Conservation (phyloP, 1,284 basidiomycete species). For the Ganoderma boninense region DNA sequence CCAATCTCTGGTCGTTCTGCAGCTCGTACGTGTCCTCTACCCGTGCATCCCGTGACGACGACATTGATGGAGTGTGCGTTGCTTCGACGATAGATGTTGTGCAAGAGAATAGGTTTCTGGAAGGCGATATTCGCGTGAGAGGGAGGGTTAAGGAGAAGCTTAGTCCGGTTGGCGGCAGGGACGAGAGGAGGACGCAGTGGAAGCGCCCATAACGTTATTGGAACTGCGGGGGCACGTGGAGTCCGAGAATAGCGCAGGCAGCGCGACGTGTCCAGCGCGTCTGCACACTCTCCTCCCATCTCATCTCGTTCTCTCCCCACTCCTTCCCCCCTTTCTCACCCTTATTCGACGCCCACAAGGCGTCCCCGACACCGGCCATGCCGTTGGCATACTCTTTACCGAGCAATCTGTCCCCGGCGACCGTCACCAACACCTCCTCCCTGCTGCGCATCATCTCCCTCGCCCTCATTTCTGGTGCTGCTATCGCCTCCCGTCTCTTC, state of each 20-base stretch:
- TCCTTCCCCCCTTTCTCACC: slow-evolving; percentile 16
- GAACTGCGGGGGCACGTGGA: slow-evolving; percentile 27
- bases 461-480: slow-evolving; percentile 89
- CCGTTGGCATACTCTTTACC: slow-evolving; percentile 74
- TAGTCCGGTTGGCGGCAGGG: background rate
- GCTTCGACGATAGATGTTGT: background rate
- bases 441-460: slow-evolving; percentile 89
- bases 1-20: slow-evolving; percentile 84
- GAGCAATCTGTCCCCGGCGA: slow-evolving; percentile 70
- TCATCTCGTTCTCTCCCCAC: no score
- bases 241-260: slow-evolving; percentile 30
- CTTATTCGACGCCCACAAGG: slow-evolving; percentile 27
- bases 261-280: slow-evolving; percentile 38
- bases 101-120: background rate
- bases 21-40: slow-evolving; percentile 77
- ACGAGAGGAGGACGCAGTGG: background rate
- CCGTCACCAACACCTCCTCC: slow-evolving; percentile 84
- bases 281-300: slow-evolving; percentile 7
- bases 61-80: slow-evolving; percentile 23
- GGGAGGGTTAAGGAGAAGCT: background rate
- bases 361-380: slow-evolving; percentile 53
- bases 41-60: slow-evolving; percentile 34
- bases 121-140: background rate
- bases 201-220: slow-evolving; percentile 22
- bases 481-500: slow-evolving; percentile 95